A percentile compares a stretch with the other conserved stretches of the same genome.
Evolutionary conservation across 305 asterid genomes (phyloP).

Genomic region (Solanum hybrid): DNA sequence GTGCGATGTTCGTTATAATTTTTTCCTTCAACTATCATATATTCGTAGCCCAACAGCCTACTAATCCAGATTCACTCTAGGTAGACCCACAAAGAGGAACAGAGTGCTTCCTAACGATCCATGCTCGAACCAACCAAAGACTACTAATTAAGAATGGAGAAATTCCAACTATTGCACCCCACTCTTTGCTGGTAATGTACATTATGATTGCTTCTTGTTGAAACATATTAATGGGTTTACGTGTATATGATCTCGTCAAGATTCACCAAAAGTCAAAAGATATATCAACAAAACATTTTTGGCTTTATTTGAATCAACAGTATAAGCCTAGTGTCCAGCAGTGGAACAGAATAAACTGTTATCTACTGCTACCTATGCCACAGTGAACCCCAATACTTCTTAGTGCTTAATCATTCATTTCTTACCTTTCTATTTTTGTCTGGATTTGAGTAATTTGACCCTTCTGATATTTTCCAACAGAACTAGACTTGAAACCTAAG

Average conservation of each 20-base stretch:
- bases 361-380: neutral
- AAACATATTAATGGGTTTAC: neutral
- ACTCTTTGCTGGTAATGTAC: neutral
- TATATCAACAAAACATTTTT: neutral
- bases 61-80: neutral
- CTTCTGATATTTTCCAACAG: neutral
- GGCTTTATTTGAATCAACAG: neutral
- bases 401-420: slow-evolving; percentile 37
- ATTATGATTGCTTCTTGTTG: neutral
- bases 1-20: neutral
- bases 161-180: neutral
- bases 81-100: neutral
- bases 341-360: neutral
- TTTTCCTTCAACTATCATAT: neutral
- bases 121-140: neutral
- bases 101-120: neutral
- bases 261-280: neutral
- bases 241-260: neutral
- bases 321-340: neutral
- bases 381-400: neutral
- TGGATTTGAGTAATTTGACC: slow-evolving; percentile 72
- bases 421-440: slow-evolving; percentile 19
- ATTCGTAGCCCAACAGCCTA: neutral
- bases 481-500: neutral
- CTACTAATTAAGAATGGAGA: neutral